Conservation (phyloP, 2,329 filamentous ascomycete species). For the Colletotrichum coccodes region DNA sequence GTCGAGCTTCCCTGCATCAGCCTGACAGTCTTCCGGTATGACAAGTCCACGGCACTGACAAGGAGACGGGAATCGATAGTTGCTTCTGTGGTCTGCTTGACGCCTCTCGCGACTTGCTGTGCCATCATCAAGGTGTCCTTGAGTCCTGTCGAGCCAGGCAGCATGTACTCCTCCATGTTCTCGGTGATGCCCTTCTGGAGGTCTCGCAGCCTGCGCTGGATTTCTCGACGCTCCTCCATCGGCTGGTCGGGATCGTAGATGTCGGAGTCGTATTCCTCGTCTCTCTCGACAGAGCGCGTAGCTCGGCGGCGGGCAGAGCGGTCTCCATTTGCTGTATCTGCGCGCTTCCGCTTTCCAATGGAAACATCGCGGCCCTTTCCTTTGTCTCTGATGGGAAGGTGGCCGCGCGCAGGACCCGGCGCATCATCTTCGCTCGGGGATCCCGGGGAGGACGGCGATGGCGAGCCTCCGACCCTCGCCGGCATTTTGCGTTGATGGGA, state of each 20-base stretch:
- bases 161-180: constrained; percentile 78
- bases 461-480: constrained; percentile 20
- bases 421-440: constrained; percentile 29
- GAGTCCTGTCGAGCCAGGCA: constrained; percentile 72
- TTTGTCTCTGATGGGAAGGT: constrained; percentile 43
- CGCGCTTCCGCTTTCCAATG: constrained; percentile 32
- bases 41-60: constrained; percentile 82
- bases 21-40: constrained; percentile 80
- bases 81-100: constrained; percentile 91
- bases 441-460: constrained; percentile 35
- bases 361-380: constrained; percentile 34
- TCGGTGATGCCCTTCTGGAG: constrained; percentile 71
- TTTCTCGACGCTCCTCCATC: constrained; percentile 74
- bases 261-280: constrained; percentile 42
- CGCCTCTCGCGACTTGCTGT: constrained; percentile 71
- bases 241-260: constrained; percentile 87
- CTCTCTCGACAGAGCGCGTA: constrained; percentile 23
- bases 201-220: constrained; percentile 77
- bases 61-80: constrained; percentile 90
- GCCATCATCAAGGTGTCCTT: constrained; percentile 73
- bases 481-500: constrained; percentile 13
- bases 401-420: constrained; percentile 8
- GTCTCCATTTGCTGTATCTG: constrained; percentile 21
- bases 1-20: constrained; percentile 78
- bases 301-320: constrained; percentile 31